Evolutionary conservation across 345 rosid species (phyloP).

Genomic region (Luvunga scandens): DNA sequence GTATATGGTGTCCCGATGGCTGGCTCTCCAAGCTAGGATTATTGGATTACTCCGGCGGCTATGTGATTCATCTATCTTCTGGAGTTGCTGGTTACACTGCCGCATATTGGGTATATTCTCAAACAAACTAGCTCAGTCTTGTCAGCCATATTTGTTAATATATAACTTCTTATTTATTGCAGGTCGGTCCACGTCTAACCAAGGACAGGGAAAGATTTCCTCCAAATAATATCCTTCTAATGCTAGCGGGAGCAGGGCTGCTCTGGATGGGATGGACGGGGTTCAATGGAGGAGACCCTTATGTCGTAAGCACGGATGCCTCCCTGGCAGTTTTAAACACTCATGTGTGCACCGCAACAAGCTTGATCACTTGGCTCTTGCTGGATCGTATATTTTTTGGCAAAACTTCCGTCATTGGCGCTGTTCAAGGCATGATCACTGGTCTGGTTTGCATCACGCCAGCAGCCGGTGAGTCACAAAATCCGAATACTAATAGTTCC

Average conservation of each 20-base stretch:
- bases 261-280: conserved; percentile 65
- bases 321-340: conserved; percentile 50
- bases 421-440: conserved; percentile 58
- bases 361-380: conserved; percentile 43
- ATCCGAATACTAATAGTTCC: neutral
- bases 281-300: conserved; percentile 60
- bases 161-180: neutral
- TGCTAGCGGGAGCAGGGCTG: conserved; percentile 49
- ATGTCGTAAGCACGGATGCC: conserved; percentile 27
- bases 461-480: conserved; percentile 36
- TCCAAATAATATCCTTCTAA: conserved; percentile 46
- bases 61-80: conserved; percentile 47
- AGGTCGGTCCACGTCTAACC: conserved; percentile 49
- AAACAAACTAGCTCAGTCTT: neutral
- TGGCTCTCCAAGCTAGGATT: conserved; percentile 34
- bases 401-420: conserved; percentile 51
- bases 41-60: conserved; percentile 49
- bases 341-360: conserved; percentile 47
- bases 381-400: conserved; percentile 34
- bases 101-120: conserved; percentile 39
- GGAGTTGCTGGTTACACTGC: conserved; percentile 54
- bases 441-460: conserved; percentile 58
- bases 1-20: conserved; percentile 37
- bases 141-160: neutral
- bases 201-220: conserved; percentile 51